Base-by-base conservation (phyloP, 495 filamentous ascomycete genomes). In the Pyronema omphalodes region DNA sequence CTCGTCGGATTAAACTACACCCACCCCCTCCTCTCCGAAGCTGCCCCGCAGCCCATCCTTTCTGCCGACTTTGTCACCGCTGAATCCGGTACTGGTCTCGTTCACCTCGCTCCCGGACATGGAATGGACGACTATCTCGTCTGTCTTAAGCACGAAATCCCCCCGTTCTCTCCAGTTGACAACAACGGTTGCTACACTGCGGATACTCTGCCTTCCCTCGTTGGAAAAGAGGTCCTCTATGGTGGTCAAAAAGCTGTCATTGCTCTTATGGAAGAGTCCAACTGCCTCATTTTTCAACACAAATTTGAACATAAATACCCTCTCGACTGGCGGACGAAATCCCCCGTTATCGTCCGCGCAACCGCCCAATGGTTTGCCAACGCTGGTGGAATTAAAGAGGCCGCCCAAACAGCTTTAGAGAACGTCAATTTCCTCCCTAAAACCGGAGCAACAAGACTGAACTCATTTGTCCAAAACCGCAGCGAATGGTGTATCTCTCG, bases 401-500 rank as follows among this genome's bases (percentile, higher is more conserved):
- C 71, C 19, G 85, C 88, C 1, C 65, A 93, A 17, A 62, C 72
- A 36, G 73, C 86, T 4, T 68, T 96, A 11, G 67, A 81, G 7
- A 65, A 77, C 48, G 84, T 95, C 37, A 72, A 69, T 1, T 99
- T 95, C 56, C 71, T 93, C 37, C 91, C 91, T 0, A 73, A 80
- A 40, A 66, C 71, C 35, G 86, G 86, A 3, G 79, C 74, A 57
- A 73, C 75, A 1, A 74, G 93, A 41, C 72, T 99, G 41, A 75
- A 83, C 63, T 83, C 81, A 53, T 96, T 95, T 63, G 73, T 96
- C 29, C 77, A 81, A 60, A 84, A 84, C 44, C 78, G 91, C 35
- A 93, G 76, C 57, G 89, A 96, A 66, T 99, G 91, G 91, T 99
- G 91, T 65, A 93, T 99, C 60, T 96, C 93, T n/a, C 81, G 91